Percentiles rank a stretch among this genome's conserved stretches.
phyloP scores from a whole-genome alignment of 108 stramenopile genomes.

The Chaetoceros tenuissimus region DNA sequence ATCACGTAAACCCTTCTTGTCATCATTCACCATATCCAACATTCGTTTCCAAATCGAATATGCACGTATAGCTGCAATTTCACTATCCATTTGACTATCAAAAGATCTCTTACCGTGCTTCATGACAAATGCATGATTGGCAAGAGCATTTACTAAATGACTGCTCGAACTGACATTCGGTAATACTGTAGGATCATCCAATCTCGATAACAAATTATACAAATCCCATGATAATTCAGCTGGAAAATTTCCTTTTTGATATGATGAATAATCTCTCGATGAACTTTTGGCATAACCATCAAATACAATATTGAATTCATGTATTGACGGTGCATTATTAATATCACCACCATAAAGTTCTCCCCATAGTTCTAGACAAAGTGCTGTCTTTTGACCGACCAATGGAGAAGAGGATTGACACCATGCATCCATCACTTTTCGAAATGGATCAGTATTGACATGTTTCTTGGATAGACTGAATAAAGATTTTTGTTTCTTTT shows the following conservation, averaged over 20 bases:
- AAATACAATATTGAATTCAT: constrained; percentile 22
- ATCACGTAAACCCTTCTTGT: background rate
- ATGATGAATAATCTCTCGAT: background rate
- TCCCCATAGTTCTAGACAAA: constrained; percentile 22
- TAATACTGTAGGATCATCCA: background rate
- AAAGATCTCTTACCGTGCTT: background rate
- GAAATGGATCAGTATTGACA: constrained; percentile 8
- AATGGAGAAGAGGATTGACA: constrained; percentile 5
- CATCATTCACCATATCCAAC: background rate
- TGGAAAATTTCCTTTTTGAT: background rate
- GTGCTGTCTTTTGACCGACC: constrained; percentile 18
- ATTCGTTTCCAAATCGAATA: background rate
- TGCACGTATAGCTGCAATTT: background rate
- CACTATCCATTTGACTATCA: background rate
- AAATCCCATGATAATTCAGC: background rate
- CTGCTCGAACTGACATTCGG: background rate
- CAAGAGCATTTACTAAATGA: background rate
- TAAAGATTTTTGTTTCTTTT: background rate
- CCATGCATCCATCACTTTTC: constrained; percentile 23
- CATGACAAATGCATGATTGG: background rate
- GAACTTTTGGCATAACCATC: constrained; percentile 1
- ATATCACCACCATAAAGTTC: constrained; percentile 30
- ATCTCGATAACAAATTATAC: background rate
- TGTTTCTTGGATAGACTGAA: background rate
- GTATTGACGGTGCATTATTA: constrained; percentile 14